Conservation (phyloP, 345 rosid genomes). For the Salix viminalis region DNA sequence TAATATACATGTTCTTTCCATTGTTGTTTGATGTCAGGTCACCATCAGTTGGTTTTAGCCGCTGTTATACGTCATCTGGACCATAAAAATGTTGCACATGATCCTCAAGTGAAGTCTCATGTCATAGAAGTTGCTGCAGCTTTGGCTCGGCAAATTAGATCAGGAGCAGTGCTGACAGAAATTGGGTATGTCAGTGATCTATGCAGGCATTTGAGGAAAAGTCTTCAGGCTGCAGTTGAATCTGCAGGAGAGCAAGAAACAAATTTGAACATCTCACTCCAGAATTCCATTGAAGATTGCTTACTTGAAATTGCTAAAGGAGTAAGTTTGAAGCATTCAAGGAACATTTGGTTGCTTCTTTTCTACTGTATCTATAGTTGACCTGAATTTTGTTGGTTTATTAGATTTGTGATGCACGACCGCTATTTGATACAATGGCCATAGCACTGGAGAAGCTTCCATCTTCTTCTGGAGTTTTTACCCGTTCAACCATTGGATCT, state of each 20-base stretch:
- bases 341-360: not conserved
- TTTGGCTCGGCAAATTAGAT: constrained; percentile 72
- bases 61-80: constrained; percentile 82
- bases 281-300: constrained; percentile 88
- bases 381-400: constrained; percentile 2
- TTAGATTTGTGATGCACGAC: constrained; percentile 57
- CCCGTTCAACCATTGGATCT: constrained; percentile 74
- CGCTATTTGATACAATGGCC: constrained; percentile 78
- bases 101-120: constrained; percentile 66
- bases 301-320: constrained; percentile 85
- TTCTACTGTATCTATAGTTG: constrained; percentile 7
- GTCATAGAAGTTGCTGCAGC: constrained; percentile 72
- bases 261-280: constrained; percentile 60
- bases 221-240: constrained; percentile 71
- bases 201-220: constrained; percentile 91
- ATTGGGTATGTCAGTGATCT: constrained; percentile 77
- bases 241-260: constrained; percentile 63
- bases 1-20: constrained; percentile 7
- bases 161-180: constrained; percentile 57
- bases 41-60: constrained; percentile 68
- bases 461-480: constrained; percentile 58
- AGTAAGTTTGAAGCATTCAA: constrained; percentile 32
- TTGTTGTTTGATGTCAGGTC: constrained; percentile 43
- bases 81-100: constrained; percentile 75
- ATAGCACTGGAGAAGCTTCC: constrained; percentile 76